Evolutionary conservation across 140 eudicot species (phyloP).

Genomic region (Ambrosia hybrid): DNA sequence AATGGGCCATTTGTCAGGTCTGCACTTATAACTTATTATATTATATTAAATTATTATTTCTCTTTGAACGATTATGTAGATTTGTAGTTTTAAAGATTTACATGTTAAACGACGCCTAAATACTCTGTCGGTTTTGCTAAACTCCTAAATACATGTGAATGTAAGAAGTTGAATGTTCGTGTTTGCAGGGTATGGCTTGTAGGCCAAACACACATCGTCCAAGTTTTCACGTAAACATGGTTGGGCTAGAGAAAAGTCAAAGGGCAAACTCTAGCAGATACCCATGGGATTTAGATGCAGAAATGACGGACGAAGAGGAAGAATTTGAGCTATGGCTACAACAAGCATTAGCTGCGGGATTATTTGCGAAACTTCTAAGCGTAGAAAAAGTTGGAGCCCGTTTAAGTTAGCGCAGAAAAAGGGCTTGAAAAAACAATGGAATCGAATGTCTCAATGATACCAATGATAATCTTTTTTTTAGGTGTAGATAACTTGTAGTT

Average conservation of each 20-base stretch:
- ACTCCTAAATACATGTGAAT: not conserved
- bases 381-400: slow-evolving; percentile 93
- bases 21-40: slow-evolving; percentile 17
- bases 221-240: slow-evolving; percentile 91
- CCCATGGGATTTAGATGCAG: slow-evolving; percentile 83
- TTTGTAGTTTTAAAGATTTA: not conserved
- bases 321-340: slow-evolving; percentile 91
- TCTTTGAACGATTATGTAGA: not conserved
- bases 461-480: slow-evolving; percentile 4
- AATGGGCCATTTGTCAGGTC: slow-evolving; percentile 98
- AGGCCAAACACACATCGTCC: slow-evolving; percentile 85
- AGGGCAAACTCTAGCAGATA: slow-evolving; percentile 58
- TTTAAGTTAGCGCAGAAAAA: slow-evolving; percentile 75
- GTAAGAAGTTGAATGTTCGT: slow-evolving; percentile 13
- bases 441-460: slow-evolving; percentile 60
- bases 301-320: slow-evolving; percentile 85
- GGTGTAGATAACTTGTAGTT: slow-evolving; percentile 33
- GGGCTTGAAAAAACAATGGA: slow-evolving; percentile 62
- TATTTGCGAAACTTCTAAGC: slow-evolving; percentile 74
- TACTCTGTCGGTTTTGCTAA: not conserved
- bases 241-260: slow-evolving; percentile 67
- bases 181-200: slow-evolving; percentile 74
- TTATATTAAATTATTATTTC: not conserved
- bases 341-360: slow-evolving; percentile 86
- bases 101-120: not conserved